Evolutionary conservation across 2,329 filamentous ascomycete species (phyloP).

Genomic region (Emmonsiellopsis sp.): DNA sequence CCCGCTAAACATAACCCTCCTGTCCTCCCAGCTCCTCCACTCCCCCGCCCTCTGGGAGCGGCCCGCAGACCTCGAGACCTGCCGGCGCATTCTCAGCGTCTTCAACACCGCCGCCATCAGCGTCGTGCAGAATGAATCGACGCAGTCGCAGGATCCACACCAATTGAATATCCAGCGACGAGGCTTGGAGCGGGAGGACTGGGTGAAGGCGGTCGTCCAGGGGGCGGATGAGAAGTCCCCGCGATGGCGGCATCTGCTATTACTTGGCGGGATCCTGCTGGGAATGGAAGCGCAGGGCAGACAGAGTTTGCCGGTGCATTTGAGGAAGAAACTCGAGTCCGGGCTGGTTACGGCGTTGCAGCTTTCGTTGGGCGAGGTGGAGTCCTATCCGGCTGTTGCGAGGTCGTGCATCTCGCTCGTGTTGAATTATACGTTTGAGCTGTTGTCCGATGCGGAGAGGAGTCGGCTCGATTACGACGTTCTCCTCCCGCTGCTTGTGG

Average conservation of each 20-base stretch:
- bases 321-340: constrained; percentile 60
- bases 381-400: constrained; percentile 41
- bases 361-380: constrained; percentile 56
- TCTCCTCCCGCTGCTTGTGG: constrained; percentile 60
- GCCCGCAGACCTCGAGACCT: constrained; percentile 44
- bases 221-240: constrained; percentile 54
- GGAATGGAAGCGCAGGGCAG: constrained; percentile 60
- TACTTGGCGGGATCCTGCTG: constrained; percentile 67
- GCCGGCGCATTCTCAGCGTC: constrained; percentile 49
- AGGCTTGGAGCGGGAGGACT: constrained; percentile 45
- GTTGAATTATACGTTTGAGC: constrained; percentile 66
- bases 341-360: constrained; percentile 68
- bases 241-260: constrained; percentile 75
- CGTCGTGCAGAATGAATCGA: constrained; percentile 39
- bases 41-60: constrained; percentile 50
- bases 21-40: constrained; percentile 50
- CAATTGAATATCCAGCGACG: constrained; percentile 34
- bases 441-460: constrained; percentile 54
- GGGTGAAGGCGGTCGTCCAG: constrained; percentile 49
- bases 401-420: constrained; percentile 54
- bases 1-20: constrained; percentile 50
- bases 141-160: constrained; percentile 22
- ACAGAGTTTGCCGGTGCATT: constrained; percentile 51
- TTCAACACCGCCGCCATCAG: constrained; percentile 53
- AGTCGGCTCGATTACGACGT: constrained; percentile 55